These are phyloP conservation scores for Aspergillus aculeatus DNA, from an alignment of 2,329 filamentous ascomycete genomes.

Conservation along the genomic window DNA sequence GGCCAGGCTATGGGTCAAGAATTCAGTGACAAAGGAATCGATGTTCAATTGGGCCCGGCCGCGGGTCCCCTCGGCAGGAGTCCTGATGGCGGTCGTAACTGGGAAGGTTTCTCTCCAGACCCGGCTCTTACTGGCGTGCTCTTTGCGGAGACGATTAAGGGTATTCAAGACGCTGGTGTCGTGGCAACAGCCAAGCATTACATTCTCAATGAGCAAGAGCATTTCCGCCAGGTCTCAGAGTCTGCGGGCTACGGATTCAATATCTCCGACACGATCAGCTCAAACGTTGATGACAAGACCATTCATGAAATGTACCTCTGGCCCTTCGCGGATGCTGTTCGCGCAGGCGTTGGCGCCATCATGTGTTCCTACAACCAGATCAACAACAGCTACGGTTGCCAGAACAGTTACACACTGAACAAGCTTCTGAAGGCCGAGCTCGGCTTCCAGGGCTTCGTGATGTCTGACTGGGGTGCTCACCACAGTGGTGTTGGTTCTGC, in stretches of 20 bases:
- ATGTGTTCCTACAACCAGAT: constrained; percentile 76
- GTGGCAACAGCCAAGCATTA: constrained; percentile 82
- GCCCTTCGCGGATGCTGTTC: constrained; percentile 68
- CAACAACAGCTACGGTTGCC: constrained; percentile 67
- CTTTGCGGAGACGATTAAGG: constrained; percentile 70
- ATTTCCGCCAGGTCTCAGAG: constrained; percentile 64
- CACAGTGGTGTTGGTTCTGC: constrained; percentile 67
- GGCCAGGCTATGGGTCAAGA: constrained; percentile 74
- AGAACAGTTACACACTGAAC: constrained; percentile 62
- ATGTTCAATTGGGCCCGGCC: constrained; percentile 73
- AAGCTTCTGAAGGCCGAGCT: constrained; percentile 67
- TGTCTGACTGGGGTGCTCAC: constrained; percentile 74
- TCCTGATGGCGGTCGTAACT: constrained; percentile 68
- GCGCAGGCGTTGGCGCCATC: constrained; percentile 62
- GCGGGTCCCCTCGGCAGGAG: constrained; percentile 69
- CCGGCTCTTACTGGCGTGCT: constrained; percentile 72
- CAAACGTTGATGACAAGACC: constrained; percentile 63
- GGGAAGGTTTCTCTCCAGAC: constrained; percentile 68
- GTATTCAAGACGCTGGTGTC: constrained; percentile 78
- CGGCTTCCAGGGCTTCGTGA: constrained; percentile 71
- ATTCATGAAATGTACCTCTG: constrained; percentile 65
- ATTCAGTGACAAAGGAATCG: constrained; percentile 71
- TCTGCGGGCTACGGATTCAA: constrained; percentile 60
- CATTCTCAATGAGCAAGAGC: constrained; percentile 71
- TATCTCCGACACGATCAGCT: constrained; percentile 60